phyloP scores from a whole-genome alignment of 768 basidiomycete species.

The Termitomyces sp. region DNA sequence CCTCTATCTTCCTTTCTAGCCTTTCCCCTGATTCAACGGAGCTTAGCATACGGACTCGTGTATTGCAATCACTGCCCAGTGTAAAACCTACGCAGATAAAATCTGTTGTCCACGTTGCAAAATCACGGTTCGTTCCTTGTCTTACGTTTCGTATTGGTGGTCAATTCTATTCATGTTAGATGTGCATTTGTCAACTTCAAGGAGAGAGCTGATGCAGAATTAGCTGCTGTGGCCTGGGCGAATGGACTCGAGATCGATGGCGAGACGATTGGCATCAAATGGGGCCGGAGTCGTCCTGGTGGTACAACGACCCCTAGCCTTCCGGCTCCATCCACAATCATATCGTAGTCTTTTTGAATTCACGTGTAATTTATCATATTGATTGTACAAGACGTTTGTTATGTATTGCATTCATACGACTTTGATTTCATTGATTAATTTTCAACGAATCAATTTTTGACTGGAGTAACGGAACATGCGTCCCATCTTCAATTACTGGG shows the following conservation, averaged over 20 bases:
- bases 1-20: slow-evolving; percentile 79
- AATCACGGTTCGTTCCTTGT: slow-evolving; percentile 51
- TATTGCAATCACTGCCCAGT: slow-evolving; percentile 60
- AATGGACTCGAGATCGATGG: slow-evolving; percentile 85
- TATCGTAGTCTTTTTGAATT: background rate
- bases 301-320: slow-evolving; percentile 26
- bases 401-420: background rate
- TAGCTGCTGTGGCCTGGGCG: slow-evolving; percentile 85
- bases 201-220: slow-evolving; percentile 76
- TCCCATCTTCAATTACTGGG: no score
- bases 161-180: slow-evolving; percentile 28
- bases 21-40: slow-evolving; percentile 70
- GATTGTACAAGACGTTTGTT: background rate
- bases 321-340: slow-evolving; percentile 13
- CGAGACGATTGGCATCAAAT: slow-evolving; percentile 68
- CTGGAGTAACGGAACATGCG: background rate
- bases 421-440: no score
- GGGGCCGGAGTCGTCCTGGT: slow-evolving; percentile 72
- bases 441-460: background rate
- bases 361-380: background rate
- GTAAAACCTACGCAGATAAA: slow-evolving; percentile 62
- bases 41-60: slow-evolving; percentile 63
- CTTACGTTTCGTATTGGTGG: background rate
- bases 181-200: slow-evolving; percentile 97
- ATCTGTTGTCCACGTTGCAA: slow-evolving; percentile 81